Evolutionary conservation across 352 stramenopile species (phyloP), one percentile per base, ranked within the genome.

Genomic region (Globisporangium apiculatum): DNA sequence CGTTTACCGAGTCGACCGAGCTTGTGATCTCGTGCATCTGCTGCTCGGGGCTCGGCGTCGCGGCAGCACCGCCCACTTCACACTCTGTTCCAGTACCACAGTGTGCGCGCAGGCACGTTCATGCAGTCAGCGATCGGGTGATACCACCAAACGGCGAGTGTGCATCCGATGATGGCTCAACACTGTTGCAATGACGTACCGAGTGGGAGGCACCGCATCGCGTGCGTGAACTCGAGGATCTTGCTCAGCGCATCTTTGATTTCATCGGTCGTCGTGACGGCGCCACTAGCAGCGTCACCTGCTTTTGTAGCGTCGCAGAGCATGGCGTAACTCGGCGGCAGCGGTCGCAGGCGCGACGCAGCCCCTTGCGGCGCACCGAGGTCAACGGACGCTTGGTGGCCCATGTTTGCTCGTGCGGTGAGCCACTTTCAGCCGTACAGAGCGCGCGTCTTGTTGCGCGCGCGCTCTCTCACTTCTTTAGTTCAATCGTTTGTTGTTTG

Each of bases 1-100:
- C 85, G 17, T 89, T 74, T 48, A 85, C 66, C 17, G 83, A 86
- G 60, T 95, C 85, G 17, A 89, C 83, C 1, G 81, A 73, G 60
- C 73, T 89, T 55, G 86, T 66, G 40, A 93, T 66, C n/a, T 84
- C 79, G 37, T 91, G 75, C 31, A 93, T 62, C 47, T 91, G 72
- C 51, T 89, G 78, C 42, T 89, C 72, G 0, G 64, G 40, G 43
- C 53, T 89, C 45, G 57, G 65, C 4, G 57, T 43, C 15, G 63
- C 48, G 38, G 75, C 49, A 5, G 51, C 50, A 8, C 53, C 71
- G 5, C 46, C 62, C 6, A 79, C 63, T 67, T 89, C 73, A 37
- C 35, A 71, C 40, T 73, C 76, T 83, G 53, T 3, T 36, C 31
- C 38, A 37, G 56, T 1, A 62, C 14, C n/a, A 60, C 10, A 54